Evolutionary conservation across 208 protist genomes (phyloP).

Genomic region (Leishmania arabica): DNA sequence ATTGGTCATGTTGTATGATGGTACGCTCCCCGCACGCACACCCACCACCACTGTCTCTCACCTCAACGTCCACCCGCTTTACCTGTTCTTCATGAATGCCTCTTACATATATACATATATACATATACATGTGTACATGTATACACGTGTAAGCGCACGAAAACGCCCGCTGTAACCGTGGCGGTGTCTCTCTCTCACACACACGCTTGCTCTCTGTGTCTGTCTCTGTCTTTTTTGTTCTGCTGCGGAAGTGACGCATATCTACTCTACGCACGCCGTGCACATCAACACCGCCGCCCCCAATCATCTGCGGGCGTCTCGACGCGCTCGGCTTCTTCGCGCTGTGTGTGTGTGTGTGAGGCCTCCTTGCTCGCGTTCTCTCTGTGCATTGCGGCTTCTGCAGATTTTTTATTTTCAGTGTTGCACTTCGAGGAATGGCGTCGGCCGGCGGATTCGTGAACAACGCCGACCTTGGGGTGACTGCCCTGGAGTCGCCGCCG

Average conservation of each 20-base stretch:
- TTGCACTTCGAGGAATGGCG: neutral
- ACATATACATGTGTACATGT: neutral
- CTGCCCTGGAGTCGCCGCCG: neutral
- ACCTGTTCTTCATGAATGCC: neutral
- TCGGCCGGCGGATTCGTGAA: neutral
- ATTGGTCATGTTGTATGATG: too few relatives aligned
- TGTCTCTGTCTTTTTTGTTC: too few relatives aligned
- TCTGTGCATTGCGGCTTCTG: neutral
- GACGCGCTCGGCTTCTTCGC: neutral
- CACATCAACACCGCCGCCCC: too few relatives aligned
- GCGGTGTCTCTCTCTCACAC: neutral
- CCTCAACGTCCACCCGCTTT: too few relatives aligned
- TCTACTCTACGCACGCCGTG: too few relatives aligned
- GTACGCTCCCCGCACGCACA: neutral
- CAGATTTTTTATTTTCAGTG: neutral
- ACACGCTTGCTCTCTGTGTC: neutral
- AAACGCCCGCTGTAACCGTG: neutral
- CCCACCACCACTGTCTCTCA: neutral
- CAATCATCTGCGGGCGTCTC: too few relatives aligned
- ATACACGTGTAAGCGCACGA: neutral
- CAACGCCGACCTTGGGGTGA: neutral
- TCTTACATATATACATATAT: neutral
- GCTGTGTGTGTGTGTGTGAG: neutral
- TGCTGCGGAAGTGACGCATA: too few relatives aligned
- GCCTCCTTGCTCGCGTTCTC: neutral